phyloP scores from a whole-genome alignment of 164 flowering plant species.

The Malania oleifera region DNA sequence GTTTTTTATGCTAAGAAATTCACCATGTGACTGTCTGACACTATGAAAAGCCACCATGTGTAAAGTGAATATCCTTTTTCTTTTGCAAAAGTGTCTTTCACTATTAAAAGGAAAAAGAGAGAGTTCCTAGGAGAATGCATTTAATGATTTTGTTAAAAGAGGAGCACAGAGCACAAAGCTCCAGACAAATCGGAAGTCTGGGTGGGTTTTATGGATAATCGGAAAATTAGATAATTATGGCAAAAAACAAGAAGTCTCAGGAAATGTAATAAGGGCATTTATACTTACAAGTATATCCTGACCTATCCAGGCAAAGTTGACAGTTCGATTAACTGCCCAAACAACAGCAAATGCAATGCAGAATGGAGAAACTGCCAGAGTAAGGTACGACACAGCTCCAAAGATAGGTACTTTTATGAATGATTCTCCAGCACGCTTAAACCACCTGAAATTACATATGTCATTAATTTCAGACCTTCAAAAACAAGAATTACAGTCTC shows the following conservation, averaged over 20 bases:
- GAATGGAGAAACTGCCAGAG: constrained; percentile 2
- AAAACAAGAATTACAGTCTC: not conserved
- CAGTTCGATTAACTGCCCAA: constrained; percentile 5
- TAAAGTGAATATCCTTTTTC: no score
- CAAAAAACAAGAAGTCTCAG: not conserved
- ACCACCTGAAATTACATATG: not conserved
- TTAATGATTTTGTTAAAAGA: no score
- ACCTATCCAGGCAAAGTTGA: constrained; percentile 3
- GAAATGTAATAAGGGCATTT: not conserved
- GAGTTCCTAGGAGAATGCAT: no score
- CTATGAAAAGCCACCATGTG: no score
- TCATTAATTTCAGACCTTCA: not conserved
- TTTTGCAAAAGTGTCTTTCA: no score
- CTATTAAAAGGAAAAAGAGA: no score
- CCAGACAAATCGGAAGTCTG: no score
- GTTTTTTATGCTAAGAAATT: no score
- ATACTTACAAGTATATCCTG: constrained; percentile 8
- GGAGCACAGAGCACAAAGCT: no score
- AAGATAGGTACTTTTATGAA: not conserved
- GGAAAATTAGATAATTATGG: no score
- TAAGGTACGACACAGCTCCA: constrained; percentile 5
- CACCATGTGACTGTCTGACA: no score
- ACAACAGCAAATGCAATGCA: constrained; percentile 4
- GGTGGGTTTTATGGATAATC: no score
- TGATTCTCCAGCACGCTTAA: constrained; percentile 2